Evolutionary conservation across 2,329 filamentous ascomycete species (phyloP), one percentile per base, ranked within the genome.

Genomic region (Chalara sp.): DNA sequence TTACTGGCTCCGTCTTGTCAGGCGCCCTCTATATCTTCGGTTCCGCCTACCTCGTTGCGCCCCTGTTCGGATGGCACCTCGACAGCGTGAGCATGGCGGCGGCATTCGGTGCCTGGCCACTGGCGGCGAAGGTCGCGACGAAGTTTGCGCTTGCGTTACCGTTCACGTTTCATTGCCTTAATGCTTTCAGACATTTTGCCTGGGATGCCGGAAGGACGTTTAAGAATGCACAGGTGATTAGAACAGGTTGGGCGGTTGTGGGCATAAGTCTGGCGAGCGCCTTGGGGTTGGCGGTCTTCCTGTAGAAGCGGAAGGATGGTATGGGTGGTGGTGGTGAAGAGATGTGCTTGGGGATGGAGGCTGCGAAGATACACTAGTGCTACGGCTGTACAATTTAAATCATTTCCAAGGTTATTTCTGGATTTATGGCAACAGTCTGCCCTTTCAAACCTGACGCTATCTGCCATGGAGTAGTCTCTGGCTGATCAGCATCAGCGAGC

Each of bases 151-250:
- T 84, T 41, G 81, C 82, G 12, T 68, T 81, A 56, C 83, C 83
- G 4, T 87, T 89, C 67, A 80, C 80, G 46, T 88, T 79, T 69
- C 85, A 89, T 68, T 69, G 65, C 54, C 72, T 84, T 61, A 87
- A 87, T 65, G 85, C 84, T n/a, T 35, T 88, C 21, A 78, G 85
- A 64, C 84, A 88, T 78, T 73, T 89, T 73, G 64, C 75, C 12
- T 88, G 85, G 85, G 85, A 89, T 73, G 68, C 77, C 39, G 83
- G 81, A 47, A 71, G 72, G 60, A 72, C 75, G 47, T 76, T 88
- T 54, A 76, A 72, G 61, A 87, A 87, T 65, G 71, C 77, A 68
- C 71, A 77, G 63, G 83, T 88, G 53, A 79, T 81, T 59, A 73
- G 72, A 68, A 83, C 79, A 1, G 84, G 84, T 12, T 87, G 83